Evolutionary conservation across 345 rosid genomes (phyloP), one percentile per base, ranked within the genome.

Genomic region (Bruguiera gymnorhiza): DNA sequence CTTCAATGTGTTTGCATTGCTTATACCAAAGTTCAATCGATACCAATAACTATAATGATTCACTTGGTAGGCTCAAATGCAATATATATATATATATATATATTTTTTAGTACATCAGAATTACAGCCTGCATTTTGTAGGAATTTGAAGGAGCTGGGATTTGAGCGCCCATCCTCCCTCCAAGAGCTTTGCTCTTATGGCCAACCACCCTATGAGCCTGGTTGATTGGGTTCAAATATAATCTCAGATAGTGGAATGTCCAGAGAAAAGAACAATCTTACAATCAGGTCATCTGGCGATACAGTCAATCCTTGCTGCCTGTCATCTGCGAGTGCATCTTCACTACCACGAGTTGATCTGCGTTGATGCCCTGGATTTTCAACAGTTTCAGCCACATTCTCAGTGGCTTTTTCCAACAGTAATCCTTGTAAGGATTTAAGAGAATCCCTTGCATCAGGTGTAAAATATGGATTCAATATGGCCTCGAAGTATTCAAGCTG

Each of bases 401-500:
- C 97, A 15, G 90, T 87, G 72, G 97, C 97, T 77, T 85, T 91
- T 79, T 91, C 98, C 80, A 94, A 79, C 56, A 94, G 76, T 3
- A 87, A 74, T 39, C 99, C 97, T 91, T 89, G 96, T 51, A 92
- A 80, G 67, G 88, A 86, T 78, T 87, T 95, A 57, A 92, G 80
- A 30, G 97, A 86, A 72, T 87, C 89, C 71, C 84, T 88, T 69
- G 97, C 97, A 73, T 83, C 92, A 39, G 83, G 82, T 37, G 97
- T 93, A 50, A 92, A 83, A 84, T 84, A 95, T 24, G 86, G 91
- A 77, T 77, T 89, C 75, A 95, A 81, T 77, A 92, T 81, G 26
- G 91, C 80, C 90, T 90, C 97, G 32, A 90, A 92, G 77, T 92
- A 95, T 79, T 95, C 99, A 62, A 95, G 97, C 99, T 94, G 96